These are phyloP conservation scores for Suillus americanus DNA, from an alignment of 768 basidiomycete species.

Conservation along the genomic window DNA sequence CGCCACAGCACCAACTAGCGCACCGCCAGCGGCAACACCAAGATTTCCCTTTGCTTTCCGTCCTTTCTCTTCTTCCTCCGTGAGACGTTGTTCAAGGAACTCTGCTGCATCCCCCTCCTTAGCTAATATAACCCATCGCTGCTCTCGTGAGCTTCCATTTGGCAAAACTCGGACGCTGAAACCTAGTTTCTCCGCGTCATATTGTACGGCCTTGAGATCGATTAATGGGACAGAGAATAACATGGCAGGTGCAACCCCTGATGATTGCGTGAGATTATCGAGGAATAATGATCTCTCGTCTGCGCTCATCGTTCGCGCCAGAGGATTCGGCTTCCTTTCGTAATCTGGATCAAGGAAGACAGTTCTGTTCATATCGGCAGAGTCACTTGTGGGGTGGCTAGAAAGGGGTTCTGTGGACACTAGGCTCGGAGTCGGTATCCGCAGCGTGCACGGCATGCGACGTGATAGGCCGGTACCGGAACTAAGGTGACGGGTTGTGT, in stretches of 20 bases:
- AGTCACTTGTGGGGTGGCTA: slow-evolving; percentile 31
- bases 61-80: slow-evolving; percentile 30
- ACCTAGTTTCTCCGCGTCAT: slow-evolving; percentile 42
- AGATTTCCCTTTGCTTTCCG: slow-evolving; percentile 26
- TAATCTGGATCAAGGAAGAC: slow-evolving; percentile 22
- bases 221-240: slow-evolving; percentile 47
- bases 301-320: slow-evolving; percentile 49
- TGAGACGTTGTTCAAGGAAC: slow-evolving; percentile 24
- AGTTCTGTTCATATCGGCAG: slow-evolving; percentile 26
- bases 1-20: slow-evolving; percentile 61
- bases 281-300: slow-evolving; percentile 54
- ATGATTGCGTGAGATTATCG: slow-evolving; percentile 38
- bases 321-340: slow-evolving; percentile 25
- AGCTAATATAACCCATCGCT: slow-evolving; percentile 55
- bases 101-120: slow-evolving; percentile 48
- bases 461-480: slow-evolving; percentile 26
- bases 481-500: neutral
- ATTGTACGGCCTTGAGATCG: slow-evolving; percentile 42
- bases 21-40: slow-evolving; percentile 53
- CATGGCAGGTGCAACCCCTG: slow-evolving; percentile 41
- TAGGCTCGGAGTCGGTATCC: slow-evolving; percentile 44
- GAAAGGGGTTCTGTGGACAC: slow-evolving; percentile 28
- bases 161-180: slow-evolving; percentile 44
- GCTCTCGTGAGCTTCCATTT: slow-evolving; percentile 24
- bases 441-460: slow-evolving; percentile 58